A percentile compares a stretch with the other conserved stretches of the same genome.
phyloP scores from a whole-genome alignment of 768 basidiomycete genomes.

The Xerocomus spinulosus region DNA sequence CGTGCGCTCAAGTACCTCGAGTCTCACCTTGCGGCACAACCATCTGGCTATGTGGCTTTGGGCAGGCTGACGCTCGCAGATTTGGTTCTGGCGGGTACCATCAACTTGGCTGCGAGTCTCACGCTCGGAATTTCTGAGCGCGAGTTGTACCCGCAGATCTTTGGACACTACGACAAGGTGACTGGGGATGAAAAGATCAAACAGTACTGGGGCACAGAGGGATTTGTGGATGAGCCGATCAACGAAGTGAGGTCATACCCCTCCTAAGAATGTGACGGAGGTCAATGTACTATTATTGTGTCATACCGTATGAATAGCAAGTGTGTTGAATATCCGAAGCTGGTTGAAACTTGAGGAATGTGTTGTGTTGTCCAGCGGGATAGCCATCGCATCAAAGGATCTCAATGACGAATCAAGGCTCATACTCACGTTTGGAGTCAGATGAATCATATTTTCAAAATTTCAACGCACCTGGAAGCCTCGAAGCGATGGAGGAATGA shows the following conservation, averaged over 20 bases:
- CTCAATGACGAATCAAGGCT: too few relatives aligned
- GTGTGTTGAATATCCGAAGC: too few relatives aligned
- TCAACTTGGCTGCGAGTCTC: background rate
- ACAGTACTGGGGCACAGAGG: conserved; percentile 4
- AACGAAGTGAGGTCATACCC: conserved; percentile 1
- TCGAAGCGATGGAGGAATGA: too few relatives aligned
- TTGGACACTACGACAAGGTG: conserved; percentile 16
- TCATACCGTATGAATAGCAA: too few relatives aligned
- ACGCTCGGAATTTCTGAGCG: conserved; percentile 11
- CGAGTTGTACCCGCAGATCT: conserved; percentile 8
- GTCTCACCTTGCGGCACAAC: conserved; percentile 4
- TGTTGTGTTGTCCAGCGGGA: too few relatives aligned
- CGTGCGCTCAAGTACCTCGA: conserved; percentile 13
- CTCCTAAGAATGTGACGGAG: background rate
- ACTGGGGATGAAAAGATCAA: conserved; percentile 10
- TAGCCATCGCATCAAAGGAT: too few relatives aligned
- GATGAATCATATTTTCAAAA: too few relatives aligned
- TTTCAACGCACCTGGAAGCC: too few relatives aligned
- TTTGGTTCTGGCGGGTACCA: conserved; percentile 6
- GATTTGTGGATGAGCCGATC: conserved; percentile 3
- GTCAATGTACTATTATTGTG: too few relatives aligned
- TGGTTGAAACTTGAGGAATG: too few relatives aligned
- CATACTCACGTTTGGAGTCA: too few relatives aligned
- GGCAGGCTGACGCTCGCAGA: conserved; percentile 19
- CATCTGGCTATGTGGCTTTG: conserved; percentile 14